Conservation (phyloP, 2,329 filamentous ascomycete species). For the Sporothrix pallida region DNA sequence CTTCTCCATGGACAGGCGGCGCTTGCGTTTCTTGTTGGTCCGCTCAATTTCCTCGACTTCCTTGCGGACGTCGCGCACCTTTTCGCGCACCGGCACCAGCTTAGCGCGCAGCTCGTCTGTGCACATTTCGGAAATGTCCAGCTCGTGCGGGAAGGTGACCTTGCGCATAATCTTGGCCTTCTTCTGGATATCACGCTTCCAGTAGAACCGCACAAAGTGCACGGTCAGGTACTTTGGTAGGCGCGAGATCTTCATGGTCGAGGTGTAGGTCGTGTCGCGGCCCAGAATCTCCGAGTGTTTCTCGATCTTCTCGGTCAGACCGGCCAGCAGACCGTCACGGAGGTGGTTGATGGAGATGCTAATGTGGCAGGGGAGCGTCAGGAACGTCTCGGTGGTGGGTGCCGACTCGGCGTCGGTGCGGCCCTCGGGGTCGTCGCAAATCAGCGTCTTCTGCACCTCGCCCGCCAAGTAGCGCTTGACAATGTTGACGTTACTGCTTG, state of each 20-base stretch:
- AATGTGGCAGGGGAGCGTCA: conserved; percentile 97
- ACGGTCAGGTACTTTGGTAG: conserved; percentile 95
- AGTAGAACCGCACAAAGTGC: conserved; percentile 98
- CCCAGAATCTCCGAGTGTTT: conserved; percentile 81
- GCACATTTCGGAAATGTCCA: conserved; percentile 94
- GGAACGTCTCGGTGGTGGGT: conserved; percentile 74
- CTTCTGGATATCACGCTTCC: conserved; percentile 93
- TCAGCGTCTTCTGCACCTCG: conserved; percentile 75
- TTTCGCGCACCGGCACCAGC: conserved; percentile 91
- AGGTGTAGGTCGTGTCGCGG: conserved; percentile 84
- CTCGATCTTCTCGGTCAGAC: conserved; percentile 85
- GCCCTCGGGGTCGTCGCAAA: conserved; percentile 82
- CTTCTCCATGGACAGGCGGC: conserved; percentile 50
- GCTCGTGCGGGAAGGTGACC: conserved; percentile 91
- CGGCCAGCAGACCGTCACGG: conserved; percentile 82
- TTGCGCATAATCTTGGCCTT: conserved; percentile 99
- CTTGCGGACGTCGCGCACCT: conserved; percentile 92
- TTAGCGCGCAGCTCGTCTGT: conserved; percentile 84
- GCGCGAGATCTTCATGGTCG: conserved; percentile 85
- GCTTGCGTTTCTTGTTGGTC: conserved; percentile 88
- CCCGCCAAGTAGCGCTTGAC: conserved; percentile 91
- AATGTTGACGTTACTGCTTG: conserved; percentile 60
- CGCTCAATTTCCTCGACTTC: conserved; percentile 94
- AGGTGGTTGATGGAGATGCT: conserved; percentile 85
- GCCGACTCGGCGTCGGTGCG: conserved; percentile 75